Conservation (phyloP, 129 eudicot genomes). For the Logfia minima region DNA sequence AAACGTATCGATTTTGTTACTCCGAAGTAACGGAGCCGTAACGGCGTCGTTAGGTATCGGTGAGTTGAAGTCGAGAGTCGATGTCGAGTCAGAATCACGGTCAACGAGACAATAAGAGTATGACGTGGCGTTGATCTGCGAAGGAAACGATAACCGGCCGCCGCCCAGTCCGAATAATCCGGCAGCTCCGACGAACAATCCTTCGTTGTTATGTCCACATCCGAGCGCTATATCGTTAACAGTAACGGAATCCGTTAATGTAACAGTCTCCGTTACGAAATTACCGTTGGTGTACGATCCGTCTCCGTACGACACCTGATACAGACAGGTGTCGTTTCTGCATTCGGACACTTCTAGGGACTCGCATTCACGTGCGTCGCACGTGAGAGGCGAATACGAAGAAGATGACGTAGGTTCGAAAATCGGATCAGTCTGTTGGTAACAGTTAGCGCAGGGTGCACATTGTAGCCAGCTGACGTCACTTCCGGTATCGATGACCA, state of each 20-base stretch:
- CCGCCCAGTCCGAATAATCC: conserved; percentile 81
- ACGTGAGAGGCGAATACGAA: conserved; percentile 49
- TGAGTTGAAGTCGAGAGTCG: conserved; percentile 63
- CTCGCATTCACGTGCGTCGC: conserved; percentile 46
- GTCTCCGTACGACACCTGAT: conserved; percentile 81
- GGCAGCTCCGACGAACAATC: conserved; percentile 74
- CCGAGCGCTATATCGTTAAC: conserved; percentile 62
- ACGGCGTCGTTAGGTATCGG: conserved; percentile 43
- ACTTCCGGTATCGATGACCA: conserved; percentile 83
- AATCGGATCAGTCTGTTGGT: conserved; percentile 73
- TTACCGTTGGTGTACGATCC: conserved; percentile 84
- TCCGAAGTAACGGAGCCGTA: conserved; percentile 51
- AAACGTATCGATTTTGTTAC: conserved; percentile 52
- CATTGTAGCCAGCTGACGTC: conserved; percentile 85
- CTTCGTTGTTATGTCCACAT: conserved; percentile 79
- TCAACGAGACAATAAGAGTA: conserved; percentile 78
- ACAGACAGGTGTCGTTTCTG: conserved; percentile 52
- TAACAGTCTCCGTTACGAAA: conserved; percentile 58
- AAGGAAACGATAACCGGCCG: conserved; percentile 62
- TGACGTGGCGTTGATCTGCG: conserved; percentile 62
- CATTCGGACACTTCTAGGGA: conserved; percentile 69
- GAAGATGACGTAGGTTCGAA: conserved; percentile 58
- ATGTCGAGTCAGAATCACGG: conserved; percentile 63
- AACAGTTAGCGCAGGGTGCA: conserved; percentile 76
- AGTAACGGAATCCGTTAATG: conserved; percentile 38